phyloP scores from a whole-genome alignment of 768 basidiomycete species.

The Lactarius pseudohatsudake region DNA sequence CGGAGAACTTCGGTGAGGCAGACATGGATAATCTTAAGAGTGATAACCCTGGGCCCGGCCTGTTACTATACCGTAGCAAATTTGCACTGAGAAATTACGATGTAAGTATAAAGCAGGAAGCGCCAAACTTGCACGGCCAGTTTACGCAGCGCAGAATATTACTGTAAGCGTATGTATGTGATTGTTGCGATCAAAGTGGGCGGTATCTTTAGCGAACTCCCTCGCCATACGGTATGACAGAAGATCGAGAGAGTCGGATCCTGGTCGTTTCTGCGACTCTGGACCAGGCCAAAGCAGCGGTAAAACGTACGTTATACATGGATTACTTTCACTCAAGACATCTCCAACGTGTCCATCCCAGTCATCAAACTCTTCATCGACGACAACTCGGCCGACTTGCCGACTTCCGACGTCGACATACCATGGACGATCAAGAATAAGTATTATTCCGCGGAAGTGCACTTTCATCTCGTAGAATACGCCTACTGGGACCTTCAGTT shows the following conservation, averaged over 20 bases:
- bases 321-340: background rate
- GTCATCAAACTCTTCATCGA: slow-evolving; percentile 33
- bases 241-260: slow-evolving; percentile 26
- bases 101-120: background rate
- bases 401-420: slow-evolving; percentile 33
- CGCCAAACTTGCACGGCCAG: background rate
- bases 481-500: slow-evolving; percentile 44
- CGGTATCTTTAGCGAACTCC: background rate
- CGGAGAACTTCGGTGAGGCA: background rate
- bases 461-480: slow-evolving; percentile 56
- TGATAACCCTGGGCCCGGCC: background rate
- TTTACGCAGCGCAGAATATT: background rate
- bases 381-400: slow-evolving; percentile 15
- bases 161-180: background rate
- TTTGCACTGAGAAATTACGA: background rate
- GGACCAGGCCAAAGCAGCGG: slow-evolving; percentile 31
- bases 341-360: slow-evolving; percentile 20
- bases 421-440: slow-evolving; percentile 80
- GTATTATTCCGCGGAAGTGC: slow-evolving; percentile 78
- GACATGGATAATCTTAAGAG: background rate
- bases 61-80: background rate
- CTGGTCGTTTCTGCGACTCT: slow-evolving; percentile 33
- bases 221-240: slow-evolving; percentile 11
- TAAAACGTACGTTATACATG: slow-evolving; percentile 32
- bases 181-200: background rate